phyloP scores from a whole-genome alignment of 352 stramenopile genomes.

The Phytopythium oedochilum region DNA sequence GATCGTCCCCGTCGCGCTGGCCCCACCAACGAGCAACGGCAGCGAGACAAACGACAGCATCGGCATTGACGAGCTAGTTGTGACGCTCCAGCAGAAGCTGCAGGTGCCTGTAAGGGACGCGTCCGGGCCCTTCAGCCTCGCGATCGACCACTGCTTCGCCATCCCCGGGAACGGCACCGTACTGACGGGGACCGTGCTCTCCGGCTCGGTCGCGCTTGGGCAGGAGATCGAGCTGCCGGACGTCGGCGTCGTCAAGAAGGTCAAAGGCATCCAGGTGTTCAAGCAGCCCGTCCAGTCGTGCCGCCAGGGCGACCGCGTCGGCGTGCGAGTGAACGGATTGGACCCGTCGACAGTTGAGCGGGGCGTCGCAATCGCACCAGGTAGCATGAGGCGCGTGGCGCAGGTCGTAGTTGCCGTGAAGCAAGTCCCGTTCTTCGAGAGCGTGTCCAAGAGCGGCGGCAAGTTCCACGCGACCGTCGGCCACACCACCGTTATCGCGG shows the following conservation, averaged over 20 bases:
- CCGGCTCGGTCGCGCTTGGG: slow-evolving; percentile 82
- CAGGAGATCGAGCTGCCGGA: slow-evolving; percentile 93
- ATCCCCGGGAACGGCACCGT: slow-evolving; percentile 97
- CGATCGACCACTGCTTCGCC: slow-evolving; percentile 98
- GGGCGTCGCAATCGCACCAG: slow-evolving; percentile 48
- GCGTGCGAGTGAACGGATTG: slow-evolving; percentile 88
- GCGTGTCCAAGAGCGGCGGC: slow-evolving; percentile 44
- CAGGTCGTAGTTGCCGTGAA: slow-evolving; percentile 54
- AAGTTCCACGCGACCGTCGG: slow-evolving; percentile 78
- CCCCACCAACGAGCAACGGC: slow-evolving; percentile 13
- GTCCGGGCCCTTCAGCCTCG: slow-evolving; percentile 85
- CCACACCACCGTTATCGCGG: slow-evolving; percentile 69
- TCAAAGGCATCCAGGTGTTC: slow-evolving; percentile 99
- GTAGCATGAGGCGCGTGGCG: slow-evolving; percentile 37
- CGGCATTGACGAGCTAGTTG: slow-evolving; percentile 29
- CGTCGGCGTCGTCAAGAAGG: slow-evolving; percentile 82
- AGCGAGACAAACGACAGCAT: slow-evolving; percentile 30
- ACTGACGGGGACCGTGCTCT: slow-evolving; percentile 93
- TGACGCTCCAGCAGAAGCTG: slow-evolving; percentile 27
- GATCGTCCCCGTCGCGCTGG: slow-evolving; percentile 85
- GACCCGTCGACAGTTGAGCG: slow-evolving; percentile 61
- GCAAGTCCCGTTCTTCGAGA: slow-evolving; percentile 56
- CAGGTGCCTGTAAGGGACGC: slow-evolving; percentile 33
- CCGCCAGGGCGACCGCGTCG: slow-evolving; percentile 94
- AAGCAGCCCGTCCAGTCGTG: slow-evolving; percentile 76